Evolutionary conservation across 306 rosid species (phyloP), one percentile per base, ranked within the genome.

Genomic region (Gynostemma pentaphyllum): DNA sequence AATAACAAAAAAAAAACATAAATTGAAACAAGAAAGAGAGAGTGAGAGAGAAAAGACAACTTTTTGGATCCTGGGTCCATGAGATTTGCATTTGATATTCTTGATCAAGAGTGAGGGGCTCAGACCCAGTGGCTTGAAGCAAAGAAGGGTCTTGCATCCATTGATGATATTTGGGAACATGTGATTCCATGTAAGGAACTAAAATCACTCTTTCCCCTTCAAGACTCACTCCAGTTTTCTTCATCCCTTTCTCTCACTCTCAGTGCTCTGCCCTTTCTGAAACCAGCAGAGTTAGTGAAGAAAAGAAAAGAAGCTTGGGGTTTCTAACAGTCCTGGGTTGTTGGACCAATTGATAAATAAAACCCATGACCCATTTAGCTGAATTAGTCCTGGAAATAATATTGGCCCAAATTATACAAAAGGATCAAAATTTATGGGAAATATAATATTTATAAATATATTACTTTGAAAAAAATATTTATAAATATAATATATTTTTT

Each of bases 101-200:
- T 70, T 86, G 83, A 3, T 86, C 75, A 12, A 92, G 89, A 41
- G 90, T 68, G 45, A 92, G 95, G 39, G 96, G 96, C 9, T 92
- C 98, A 18, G 95, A 88, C 10, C 74, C 95, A 0, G 98, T 92
- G 76, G 95, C 96, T 76, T 86, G 72, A 64, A 88, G 98, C 16
- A 92, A 86, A 65, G 81, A 76, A 1, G 87, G 87, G 73, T 86
- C 81, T 73, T 76, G 81, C 98, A 92, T 88, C 98, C 96, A 92
- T 1, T 68, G 41, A 19, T 88, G 98, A 75, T 92, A 92, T 66
- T 77, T 82, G 1, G 92, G 89, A 0, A 92, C 98, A 52, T 92
- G 98, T 0, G 78, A 68, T 34, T 82, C 82, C 96, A 82, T 82
- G 85, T 88, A 92, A 16, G 94, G 95, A 10, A 92, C 94, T 54